phyloP scores from a whole-genome alignment of 1,284 basidiomycete genomes.

The Trichosporon asahii region DNA sequence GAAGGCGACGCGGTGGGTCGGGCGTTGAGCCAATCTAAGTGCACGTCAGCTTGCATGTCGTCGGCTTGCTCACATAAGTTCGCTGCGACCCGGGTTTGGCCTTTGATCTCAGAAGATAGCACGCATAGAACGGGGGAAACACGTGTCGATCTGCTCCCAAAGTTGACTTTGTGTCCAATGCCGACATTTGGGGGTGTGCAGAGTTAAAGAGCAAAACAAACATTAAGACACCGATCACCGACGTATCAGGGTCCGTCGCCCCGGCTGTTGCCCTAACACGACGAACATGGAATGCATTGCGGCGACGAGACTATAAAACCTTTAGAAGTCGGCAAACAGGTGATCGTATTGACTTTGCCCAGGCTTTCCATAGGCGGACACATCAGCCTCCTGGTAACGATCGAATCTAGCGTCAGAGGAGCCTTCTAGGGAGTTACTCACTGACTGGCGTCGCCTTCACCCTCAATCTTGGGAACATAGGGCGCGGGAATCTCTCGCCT shows the following conservation, averaged over 20 bases:
- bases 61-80: conserved; percentile 55
- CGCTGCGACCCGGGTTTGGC: conserved; percentile 58
- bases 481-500: conserved; percentile 91
- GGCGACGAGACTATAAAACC: not conserved
- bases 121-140: conserved; percentile 78
- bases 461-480: conserved; percentile 79
- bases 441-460: conserved; percentile 88
- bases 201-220: no score
- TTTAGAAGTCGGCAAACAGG: conserved; percentile 50
- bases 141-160: conserved; percentile 57
- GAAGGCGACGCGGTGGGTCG: conserved; percentile 68
- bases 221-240: not conserved
- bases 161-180: no score
- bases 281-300: no score
- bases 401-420: conserved; percentile 45
- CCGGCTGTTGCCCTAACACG: no score
- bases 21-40: conserved; percentile 81
- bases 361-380: conserved; percentile 51
- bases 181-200: no score
- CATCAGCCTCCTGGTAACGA: conserved; percentile 53
- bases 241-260: not conserved
- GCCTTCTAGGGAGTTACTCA: conserved; percentile 54
- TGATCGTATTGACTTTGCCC: conserved; percentile 51
- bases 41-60: not conserved
- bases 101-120: conserved; percentile 75